Conservation (phyloP, 179 eudicot species). For the Beta macrorhiza region DNA sequence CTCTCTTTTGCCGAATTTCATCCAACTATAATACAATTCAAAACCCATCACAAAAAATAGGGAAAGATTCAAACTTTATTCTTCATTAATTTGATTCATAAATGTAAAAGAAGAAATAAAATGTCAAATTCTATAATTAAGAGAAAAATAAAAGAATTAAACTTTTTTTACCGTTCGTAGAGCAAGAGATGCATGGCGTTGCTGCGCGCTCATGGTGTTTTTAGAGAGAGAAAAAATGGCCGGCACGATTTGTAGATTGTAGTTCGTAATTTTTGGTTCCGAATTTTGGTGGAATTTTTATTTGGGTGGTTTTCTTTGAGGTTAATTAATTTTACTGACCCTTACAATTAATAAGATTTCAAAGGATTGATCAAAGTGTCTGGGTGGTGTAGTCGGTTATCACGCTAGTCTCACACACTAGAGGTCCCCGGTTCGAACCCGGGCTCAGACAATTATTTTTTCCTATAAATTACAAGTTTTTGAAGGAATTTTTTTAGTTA, state of each 20-base stretch:
- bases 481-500: too few species aligned
- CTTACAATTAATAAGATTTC: background rate
- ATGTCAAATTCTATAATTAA: too few species aligned
- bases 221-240: background rate
- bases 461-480: too few species aligned
- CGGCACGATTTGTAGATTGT: background rate
- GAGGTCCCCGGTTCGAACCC: conserved; percentile 99
- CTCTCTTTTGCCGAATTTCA: conserved; percentile 74
- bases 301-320: background rate
- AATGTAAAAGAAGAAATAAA: background rate
- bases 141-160: too few species aligned
- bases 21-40: conserved; percentile 48
- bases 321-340: too few species aligned
- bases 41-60: background rate
- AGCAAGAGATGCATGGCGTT: conserved; percentile 73
- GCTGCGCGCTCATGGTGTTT: conserved; percentile 37
- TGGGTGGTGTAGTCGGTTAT: conserved; percentile 99
- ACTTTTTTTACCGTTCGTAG: conserved; percentile 56
- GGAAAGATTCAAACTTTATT: background rate
- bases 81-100: too few species aligned
- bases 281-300: too few species aligned
- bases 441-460: conserved; percentile 78
- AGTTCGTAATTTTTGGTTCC: background rate
- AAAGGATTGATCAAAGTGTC: conserved; percentile 23
- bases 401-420: conserved; percentile 99